These are phyloP conservation scores for Bolboschoenus planiculmis DNA, from an alignment of 176 grass and related monocot species.

Conservation along the genomic window DNA sequence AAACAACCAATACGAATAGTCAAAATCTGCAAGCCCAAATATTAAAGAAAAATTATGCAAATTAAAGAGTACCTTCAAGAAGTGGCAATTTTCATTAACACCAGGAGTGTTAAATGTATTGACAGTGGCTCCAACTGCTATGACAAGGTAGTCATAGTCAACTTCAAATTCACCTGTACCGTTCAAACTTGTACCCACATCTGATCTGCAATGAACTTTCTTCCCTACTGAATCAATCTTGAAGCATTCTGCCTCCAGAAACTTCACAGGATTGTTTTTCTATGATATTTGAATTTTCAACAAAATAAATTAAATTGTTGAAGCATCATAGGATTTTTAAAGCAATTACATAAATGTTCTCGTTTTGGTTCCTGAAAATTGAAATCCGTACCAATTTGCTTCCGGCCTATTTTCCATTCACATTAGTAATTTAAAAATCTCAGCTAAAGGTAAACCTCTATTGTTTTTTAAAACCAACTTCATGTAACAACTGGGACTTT, in stretches of 20 bases:
- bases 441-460: neutral
- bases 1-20: neutral
- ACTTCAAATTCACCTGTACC: constrained; percentile 84
- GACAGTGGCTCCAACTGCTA: constrained; percentile 68
- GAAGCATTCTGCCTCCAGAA: constrained; percentile 87
- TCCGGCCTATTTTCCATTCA: neutral
- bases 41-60: neutral
- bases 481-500: neutral
- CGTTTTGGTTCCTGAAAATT: neutral
- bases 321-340: neutral
- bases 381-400: neutral
- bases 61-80: constrained; percentile 66
- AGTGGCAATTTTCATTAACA: constrained; percentile 71
- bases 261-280: constrained; percentile 63
- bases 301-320: neutral
- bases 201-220: constrained; percentile 50
- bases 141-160: constrained; percentile 78
- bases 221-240: constrained; percentile 71
- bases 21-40: neutral
- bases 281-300: constrained; percentile 20
- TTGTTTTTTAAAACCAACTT: neutral
- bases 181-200: constrained; percentile 66
- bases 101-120: constrained; percentile 95
- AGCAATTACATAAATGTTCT: neutral
- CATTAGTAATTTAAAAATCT: neutral